These are phyloP conservation scores for Zygoascus flipseniorum DNA, from an alignment of 805 yeast genomes.

Conservation along the genomic window DNA sequence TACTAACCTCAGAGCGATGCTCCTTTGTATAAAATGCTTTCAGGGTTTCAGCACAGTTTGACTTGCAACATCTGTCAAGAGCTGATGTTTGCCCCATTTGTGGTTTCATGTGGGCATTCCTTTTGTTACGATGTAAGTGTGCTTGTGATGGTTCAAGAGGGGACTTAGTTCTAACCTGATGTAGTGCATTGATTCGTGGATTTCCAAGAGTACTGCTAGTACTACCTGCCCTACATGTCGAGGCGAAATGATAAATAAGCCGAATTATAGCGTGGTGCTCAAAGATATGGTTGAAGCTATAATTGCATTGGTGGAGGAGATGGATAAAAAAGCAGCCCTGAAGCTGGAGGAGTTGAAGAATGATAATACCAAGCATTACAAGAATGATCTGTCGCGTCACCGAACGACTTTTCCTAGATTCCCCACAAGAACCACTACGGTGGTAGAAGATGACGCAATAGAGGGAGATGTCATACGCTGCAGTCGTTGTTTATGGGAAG, in stretches of 20 bases:
- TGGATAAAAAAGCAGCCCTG: neutral
- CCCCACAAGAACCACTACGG: slow-evolving; percentile 32
- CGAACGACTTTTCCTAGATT: slow-evolving; percentile 36
- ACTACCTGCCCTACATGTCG: slow-evolving; percentile 21
- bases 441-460: slow-evolving; percentile 37
- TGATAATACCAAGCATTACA: slow-evolving; percentile 5
- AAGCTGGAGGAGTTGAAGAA: slow-evolving; percentile 2
- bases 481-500: slow-evolving; percentile 63
- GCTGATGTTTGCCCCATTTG: slow-evolving; percentile 49
- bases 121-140: slow-evolving; percentile 44
- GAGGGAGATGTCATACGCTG: slow-evolving; percentile 64
- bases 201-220: slow-evolving; percentile 10
- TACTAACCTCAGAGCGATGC: neutral
- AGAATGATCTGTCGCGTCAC: slow-evolving; percentile 27
- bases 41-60: slow-evolving; percentile 15
- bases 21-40: neutral
- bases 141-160: neutral
- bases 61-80: slow-evolving; percentile 54
- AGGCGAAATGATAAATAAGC: slow-evolving; percentile 6
- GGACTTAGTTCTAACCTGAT: neutral
- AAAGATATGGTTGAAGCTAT: slow-evolving; percentile 2
- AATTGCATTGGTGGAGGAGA: slow-evolving; percentile 1
- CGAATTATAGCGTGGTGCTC: slow-evolving; percentile 8
- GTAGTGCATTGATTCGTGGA: slow-evolving; percentile 25
- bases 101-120: slow-evolving; percentile 54